These are phyloP conservation scores for Lunasporangiospora selenospora DNA, from an alignment of 192 early-diverging fungal species.

Conservation along the genomic window DNA sequence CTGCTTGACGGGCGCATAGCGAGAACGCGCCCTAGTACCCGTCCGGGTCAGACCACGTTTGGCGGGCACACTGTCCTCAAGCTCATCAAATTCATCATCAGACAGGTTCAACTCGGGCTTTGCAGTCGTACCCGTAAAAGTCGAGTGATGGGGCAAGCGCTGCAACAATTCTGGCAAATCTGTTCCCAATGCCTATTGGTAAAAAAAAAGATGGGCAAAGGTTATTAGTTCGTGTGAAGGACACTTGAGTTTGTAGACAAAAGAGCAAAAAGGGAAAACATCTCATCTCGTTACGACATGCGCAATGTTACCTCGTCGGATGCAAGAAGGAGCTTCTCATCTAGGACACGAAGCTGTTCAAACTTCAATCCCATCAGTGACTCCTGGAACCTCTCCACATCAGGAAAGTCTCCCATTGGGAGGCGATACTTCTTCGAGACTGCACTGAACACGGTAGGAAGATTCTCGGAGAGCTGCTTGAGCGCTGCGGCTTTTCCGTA, in stretches of 20 bases:
- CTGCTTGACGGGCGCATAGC: constrained; percentile 37
- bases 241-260: too few species aligned
- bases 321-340: constrained; percentile 50
- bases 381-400: constrained; percentile 49
- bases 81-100: constrained; percentile 19
- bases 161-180: constrained; percentile 54
- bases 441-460: constrained; percentile 70
- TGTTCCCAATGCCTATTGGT: constrained; percentile 43
- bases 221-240: too few species aligned
- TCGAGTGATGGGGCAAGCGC: constrained; percentile 45
- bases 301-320: constrained; percentile 56
- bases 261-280: too few species aligned
- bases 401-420: constrained; percentile 57
- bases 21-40: constrained; percentile 21
- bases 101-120: constrained; percentile 46
- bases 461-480: constrained; percentile 69
- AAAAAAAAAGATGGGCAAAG: neutral
- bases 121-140: constrained; percentile 32
- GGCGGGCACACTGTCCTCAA: neutral
- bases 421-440: constrained; percentile 74
- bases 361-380: constrained; percentile 50
- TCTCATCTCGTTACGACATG: too few species aligned
- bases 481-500: constrained; percentile 81
- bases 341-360: constrained; percentile 56
- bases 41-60: constrained; percentile 8